Base-by-base conservation (phyloP, 192 early-diverging fungal species). In the Backusella parvicylindrica region DNA sequence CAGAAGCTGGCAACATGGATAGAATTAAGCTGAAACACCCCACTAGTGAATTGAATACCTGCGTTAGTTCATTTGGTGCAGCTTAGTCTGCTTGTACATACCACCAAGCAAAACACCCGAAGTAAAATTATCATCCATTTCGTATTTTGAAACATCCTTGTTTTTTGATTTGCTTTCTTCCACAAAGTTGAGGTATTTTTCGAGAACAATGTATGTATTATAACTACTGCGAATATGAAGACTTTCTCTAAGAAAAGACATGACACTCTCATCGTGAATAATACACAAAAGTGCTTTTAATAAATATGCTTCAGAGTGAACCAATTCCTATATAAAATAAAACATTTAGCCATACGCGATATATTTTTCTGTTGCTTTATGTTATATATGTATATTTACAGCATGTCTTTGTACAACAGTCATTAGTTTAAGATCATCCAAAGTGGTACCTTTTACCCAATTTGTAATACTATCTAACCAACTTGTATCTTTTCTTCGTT, bases 21-120 rank as follows among this genome's bases (percentile, higher is more conserved):
- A 97, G 84, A 36, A 94, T 84, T n/a, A 97, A 79, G 56, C 92
- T 93, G 79, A 96, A 96, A 66, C 87, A 84, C 4, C 93, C 94
- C 64, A 94, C 87, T n/a, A n/a, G n/a, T n/a, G n/a, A n/a, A n/a
- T n/a, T n/a, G n/a, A n/a, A n/a, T n/a, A n/a, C n/a, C n/a, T n/a
- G n/a, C n/a, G n/a, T n/a, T n/a, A n/a, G n/a, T n/a, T n/a, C n/a
- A n/a, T n/a, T n/a, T n/a, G n/a, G n/a, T n/a, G n/a, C n/a, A n/a
- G n/a, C n/a, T n/a, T n/a, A n/a, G n/a, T n/a, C n/a, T n/a, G n/a
- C n/a, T n/a, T n/a, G n/a, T n/a, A n/a, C n/a, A n/a, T n/a, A n/a
- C n/a, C n/a, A n/a, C 90, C 92, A 18, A 94, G 86, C 6, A 89
- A 85, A 2, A 96, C 89, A 35, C 94, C 95, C 8, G 91, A 91